A percentile compares a stretch with the other conserved stretches of the same genome.
Evolutionary conservation across 2,329 filamentous ascomycete species (phyloP).

Genomic region (Ceratocystis destructans): DNA sequence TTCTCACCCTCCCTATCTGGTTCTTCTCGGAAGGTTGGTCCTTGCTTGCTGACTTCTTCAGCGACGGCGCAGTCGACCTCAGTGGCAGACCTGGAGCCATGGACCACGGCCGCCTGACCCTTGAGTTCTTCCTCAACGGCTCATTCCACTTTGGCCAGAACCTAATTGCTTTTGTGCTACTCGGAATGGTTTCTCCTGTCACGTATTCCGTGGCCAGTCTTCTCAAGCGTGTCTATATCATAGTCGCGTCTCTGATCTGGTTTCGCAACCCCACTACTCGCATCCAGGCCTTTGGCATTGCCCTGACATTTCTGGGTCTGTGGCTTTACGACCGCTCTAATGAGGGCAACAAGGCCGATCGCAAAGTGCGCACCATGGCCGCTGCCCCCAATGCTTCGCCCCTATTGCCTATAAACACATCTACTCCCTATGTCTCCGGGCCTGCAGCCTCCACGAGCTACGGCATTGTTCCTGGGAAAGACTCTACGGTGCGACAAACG

Average conservation of each 20-base stretch:
- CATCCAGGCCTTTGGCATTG: slow-evolving; percentile 73
- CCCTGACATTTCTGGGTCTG: slow-evolving; percentile 76
- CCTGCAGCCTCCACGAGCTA: slow-evolving; percentile 10
- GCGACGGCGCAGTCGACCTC: slow-evolving; percentile 62
- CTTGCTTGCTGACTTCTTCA: slow-evolving; percentile 62
- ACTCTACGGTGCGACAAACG: not conserved
- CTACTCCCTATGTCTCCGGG: not conserved
- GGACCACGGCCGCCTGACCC: slow-evolving; percentile 54
- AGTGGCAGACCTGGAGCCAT: slow-evolving; percentile 49
- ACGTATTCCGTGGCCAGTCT: slow-evolving; percentile 93
- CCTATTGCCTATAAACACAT: slow-evolving; percentile 47
- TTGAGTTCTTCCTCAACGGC: slow-evolving; percentile 97
- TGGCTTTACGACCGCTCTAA: slow-evolving; percentile 93
- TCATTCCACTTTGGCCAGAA: slow-evolving; percentile 94
- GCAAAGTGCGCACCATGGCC: slow-evolving; percentile 55
- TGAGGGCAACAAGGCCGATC: slow-evolving; percentile 76
- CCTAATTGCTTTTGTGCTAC: slow-evolving; percentile 80
- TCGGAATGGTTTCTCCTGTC: slow-evolving; percentile 88
- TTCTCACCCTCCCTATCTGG: slow-evolving; percentile 84
- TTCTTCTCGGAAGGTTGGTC: slow-evolving; percentile 75
- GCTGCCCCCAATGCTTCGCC: slow-evolving; percentile 28
- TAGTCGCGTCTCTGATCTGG: slow-evolving; percentile 89
- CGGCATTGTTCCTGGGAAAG: slow-evolving; percentile 1
- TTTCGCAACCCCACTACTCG: slow-evolving; percentile 80
- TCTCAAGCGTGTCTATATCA: slow-evolving; percentile 95